These are phyloP conservation scores for Globisporangium yorkense DNA, from an alignment of 352 stramenopile species.

Conservation along the genomic window DNA sequence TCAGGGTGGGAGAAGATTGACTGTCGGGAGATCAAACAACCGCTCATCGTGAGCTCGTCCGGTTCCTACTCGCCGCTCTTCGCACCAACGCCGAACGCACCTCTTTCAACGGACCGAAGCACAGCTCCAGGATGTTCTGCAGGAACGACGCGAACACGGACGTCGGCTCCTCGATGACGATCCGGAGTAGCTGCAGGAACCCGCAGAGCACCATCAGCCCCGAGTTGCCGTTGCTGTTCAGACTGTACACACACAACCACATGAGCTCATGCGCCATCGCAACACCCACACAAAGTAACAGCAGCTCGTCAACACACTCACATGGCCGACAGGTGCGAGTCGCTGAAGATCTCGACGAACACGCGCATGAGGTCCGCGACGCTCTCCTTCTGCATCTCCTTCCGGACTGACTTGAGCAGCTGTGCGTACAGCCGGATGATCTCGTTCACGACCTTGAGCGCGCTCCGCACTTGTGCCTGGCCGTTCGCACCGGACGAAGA, in stretches of 20 bases:
- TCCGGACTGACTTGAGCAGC: constrained; percentile 72
- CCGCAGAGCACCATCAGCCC: constrained; percentile 70
- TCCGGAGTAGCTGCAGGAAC: constrained; percentile 71
- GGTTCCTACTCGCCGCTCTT: background rate
- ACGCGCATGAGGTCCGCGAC: constrained; percentile 66
- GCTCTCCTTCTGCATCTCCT: constrained; percentile 75
- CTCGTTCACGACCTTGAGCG: constrained; percentile 75
- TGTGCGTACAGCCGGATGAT: constrained; percentile 74
- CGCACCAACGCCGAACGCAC: constrained; percentile 13
- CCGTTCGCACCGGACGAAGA: constrained; percentile 13
- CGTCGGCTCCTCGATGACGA: constrained; percentile 73
- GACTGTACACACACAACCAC: constrained; percentile 20
- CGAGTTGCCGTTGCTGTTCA: constrained; percentile 53
- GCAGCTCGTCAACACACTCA: constrained; percentile 22
- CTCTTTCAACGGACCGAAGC: constrained; percentile 74
- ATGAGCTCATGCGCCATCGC: background rate
- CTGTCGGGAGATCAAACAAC: constrained; percentile 15
- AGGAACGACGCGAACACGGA: constrained; percentile 68
- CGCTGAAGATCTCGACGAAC: constrained; percentile 79
- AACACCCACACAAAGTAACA: background rate
- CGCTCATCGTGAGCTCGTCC: background rate
- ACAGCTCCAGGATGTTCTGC: constrained; percentile 72
- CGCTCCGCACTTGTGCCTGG: constrained; percentile 48
- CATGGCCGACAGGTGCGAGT: constrained; percentile 58
- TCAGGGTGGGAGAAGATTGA: constrained; percentile 67